These are phyloP conservation scores for Candida ipomoeae DNA, from an alignment of 805 yeast species.

Conservation along the genomic window DNA sequence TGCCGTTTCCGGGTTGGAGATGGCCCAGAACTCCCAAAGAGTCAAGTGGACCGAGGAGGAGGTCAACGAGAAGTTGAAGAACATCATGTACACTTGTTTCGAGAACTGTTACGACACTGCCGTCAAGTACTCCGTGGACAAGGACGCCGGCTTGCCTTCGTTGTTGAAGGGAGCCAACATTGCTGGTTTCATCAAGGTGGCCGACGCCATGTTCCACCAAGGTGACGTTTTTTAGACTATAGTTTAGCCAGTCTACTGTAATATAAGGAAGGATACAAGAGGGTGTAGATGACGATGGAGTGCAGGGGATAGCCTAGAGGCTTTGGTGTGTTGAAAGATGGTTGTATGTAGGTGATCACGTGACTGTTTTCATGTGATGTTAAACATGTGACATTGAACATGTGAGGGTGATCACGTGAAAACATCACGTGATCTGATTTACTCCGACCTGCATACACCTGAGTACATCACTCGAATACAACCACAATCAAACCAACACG, in stretches of 20 bases:
- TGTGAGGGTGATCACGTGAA: too few relatives aligned
- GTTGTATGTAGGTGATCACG: too few relatives aligned
- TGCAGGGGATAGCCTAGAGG: too few relatives aligned
- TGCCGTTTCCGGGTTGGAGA: slow-evolving; percentile 96
- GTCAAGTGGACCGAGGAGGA: slow-evolving; percentile 86
- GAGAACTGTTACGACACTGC: slow-evolving; percentile 90
- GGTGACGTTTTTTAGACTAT: slow-evolving; percentile 63
- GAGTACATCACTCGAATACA: too few relatives aligned
- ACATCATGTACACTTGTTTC: slow-evolving; percentile 91
- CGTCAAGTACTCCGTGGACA: slow-evolving; percentile 68
- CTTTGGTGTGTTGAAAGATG: too few relatives aligned
- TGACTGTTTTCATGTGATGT: too few relatives aligned
- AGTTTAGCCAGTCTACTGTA: background rate
- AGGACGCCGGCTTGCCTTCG: slow-evolving; percentile 73
- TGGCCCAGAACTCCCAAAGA: slow-evolving; percentile 99
- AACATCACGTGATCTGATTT: too few relatives aligned
- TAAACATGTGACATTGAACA: too few relatives aligned
- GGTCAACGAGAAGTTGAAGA: slow-evolving; percentile 87
- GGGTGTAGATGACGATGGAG: too few relatives aligned
- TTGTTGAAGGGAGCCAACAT: slow-evolving; percentile 98
- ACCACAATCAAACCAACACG: background rate
- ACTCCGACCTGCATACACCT: too few relatives aligned
- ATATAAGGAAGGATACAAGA: slow-evolving; percentile 1
- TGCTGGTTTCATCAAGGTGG: slow-evolving; percentile 98
- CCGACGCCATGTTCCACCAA: slow-evolving; percentile 96